These are phyloP conservation scores for Elongisporangium prolatum DNA, from an alignment of 352 stramenopile genomes.

Conservation along the genomic window DNA sequence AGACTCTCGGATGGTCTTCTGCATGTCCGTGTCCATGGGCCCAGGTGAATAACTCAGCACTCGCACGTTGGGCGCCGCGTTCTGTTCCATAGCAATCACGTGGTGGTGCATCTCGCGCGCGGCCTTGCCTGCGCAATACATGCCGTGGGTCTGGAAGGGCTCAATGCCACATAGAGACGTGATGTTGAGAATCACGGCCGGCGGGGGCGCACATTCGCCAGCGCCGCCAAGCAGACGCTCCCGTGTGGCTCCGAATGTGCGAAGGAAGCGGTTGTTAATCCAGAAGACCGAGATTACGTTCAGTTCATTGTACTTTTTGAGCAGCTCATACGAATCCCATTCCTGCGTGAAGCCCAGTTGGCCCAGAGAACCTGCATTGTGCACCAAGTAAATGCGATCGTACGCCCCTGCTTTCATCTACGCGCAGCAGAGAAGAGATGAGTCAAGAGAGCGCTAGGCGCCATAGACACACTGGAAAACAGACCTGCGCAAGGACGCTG, in stretches of 20 bases:
- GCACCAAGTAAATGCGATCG: constrained; percentile 53
- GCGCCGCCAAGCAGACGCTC: constrained; percentile 19
- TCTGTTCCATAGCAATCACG: constrained; percentile 66
- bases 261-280: constrained; percentile 77
- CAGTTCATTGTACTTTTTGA: constrained; percentile 65
- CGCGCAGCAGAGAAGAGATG: not conserved
- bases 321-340: constrained; percentile 28
- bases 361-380: constrained; percentile 84
- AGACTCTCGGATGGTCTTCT: constrained; percentile 56
- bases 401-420: constrained; percentile 30
- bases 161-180: constrained; percentile 81
- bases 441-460: not conserved
- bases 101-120: constrained; percentile 85
- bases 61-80: constrained; percentile 21
- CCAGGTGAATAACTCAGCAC: constrained; percentile 86
- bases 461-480: no score
- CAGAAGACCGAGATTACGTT: constrained; percentile 84
- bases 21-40: constrained; percentile 87
- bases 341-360: constrained; percentile 57
- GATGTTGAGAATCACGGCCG: constrained; percentile 73
- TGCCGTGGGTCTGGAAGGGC: constrained; percentile 68
- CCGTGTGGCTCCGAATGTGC: constrained; percentile 45
- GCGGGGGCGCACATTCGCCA: constrained; percentile 9
- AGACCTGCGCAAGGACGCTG: constrained; percentile 25
- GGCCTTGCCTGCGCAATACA: constrained; percentile 85